phyloP scores from a whole-genome alignment of 305 asterid species.

The Solanum hybrid region DNA sequence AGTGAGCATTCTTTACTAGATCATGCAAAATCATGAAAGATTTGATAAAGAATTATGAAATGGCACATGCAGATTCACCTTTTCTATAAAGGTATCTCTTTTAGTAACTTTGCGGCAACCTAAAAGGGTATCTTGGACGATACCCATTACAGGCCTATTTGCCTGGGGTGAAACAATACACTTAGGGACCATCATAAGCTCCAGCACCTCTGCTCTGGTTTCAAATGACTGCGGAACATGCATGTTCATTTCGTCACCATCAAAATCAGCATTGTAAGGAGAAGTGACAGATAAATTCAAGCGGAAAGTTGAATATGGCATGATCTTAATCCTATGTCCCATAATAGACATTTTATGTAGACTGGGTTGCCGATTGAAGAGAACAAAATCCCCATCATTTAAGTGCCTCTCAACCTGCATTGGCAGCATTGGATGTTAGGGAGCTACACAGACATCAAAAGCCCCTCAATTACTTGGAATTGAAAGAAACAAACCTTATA shows the following conservation, averaged over 20 bases:
- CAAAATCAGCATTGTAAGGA: conserved; percentile 99
- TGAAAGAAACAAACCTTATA: conserved; percentile 50
- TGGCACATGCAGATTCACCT: conserved; percentile 29
- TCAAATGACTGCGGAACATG: conserved; percentile 99
- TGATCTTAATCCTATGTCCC: conserved; percentile 97
- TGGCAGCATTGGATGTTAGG: background rate
- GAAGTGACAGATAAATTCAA: conserved; percentile 93
- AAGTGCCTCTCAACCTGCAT: conserved; percentile 94
- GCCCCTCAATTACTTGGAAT: background rate
- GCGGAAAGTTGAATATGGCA: conserved; percentile 98
- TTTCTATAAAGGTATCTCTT: conserved; percentile 93
- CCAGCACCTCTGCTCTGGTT: conserved; percentile 96
- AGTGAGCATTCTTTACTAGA: background rate
- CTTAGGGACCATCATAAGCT: conserved; percentile 97
- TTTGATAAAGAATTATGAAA: background rate
- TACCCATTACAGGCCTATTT: conserved; percentile 97
- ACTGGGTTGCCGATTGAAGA: conserved; percentile 97
- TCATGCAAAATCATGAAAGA: background rate
- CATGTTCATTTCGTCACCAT: conserved; percentile 99
- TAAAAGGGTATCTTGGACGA: conserved; percentile 92
- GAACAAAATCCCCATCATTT: conserved; percentile 93
- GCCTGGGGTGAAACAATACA: conserved; percentile 96
- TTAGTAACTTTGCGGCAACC: conserved; percentile 96
- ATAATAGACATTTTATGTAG: conserved; percentile 98
- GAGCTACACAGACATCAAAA: background rate